Evolutionary conservation across 1,139 yeast genomes (phyloP).

Genomic region (Zygosaccharomyces sapae): DNA sequence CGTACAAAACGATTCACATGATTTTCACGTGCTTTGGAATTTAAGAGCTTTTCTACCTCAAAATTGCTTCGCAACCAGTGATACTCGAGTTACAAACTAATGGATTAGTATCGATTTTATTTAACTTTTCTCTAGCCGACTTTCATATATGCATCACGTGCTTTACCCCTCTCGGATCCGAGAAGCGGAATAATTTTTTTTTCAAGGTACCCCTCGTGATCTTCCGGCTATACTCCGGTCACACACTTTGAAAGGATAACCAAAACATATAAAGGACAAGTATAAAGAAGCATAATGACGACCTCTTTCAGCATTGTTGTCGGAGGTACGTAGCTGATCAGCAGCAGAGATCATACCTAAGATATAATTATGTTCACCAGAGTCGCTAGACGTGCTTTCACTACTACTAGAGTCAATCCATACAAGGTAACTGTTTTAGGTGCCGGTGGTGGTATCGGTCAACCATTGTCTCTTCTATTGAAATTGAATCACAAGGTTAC

Average conservation of each 20-base stretch:
- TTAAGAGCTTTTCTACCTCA: too few relatives aligned
- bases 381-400: constrained; percentile 60
- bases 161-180: neutral
- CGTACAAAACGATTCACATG: too few relatives aligned
- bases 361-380: constrained; percentile 20
- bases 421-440: constrained; percentile 89
- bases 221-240: constrained; percentile 1
- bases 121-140: too few relatives aligned
- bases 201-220: neutral
- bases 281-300: too few relatives aligned
- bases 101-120: too few relatives aligned
- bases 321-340: too few relatives aligned
- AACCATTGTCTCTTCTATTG: constrained; percentile 86
- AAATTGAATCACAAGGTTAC: constrained; percentile 85
- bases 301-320: too few relatives aligned
- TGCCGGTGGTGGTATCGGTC: constrained; percentile 99
- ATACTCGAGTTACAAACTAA: too few relatives aligned
- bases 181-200: neutral
- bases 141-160: neutral
- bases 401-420: constrained; percentile 58
- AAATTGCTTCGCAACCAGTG: too few relatives aligned
- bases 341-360: too few relatives aligned
- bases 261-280: constrained; percentile 1
- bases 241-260: neutral
- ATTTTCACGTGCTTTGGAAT: too few relatives aligned